Evolutionary conservation across 768 basidiomycete species (phyloP), one percentile per base, ranked within the genome.

Genomic region (Paxillus rubicundulus): DNA sequence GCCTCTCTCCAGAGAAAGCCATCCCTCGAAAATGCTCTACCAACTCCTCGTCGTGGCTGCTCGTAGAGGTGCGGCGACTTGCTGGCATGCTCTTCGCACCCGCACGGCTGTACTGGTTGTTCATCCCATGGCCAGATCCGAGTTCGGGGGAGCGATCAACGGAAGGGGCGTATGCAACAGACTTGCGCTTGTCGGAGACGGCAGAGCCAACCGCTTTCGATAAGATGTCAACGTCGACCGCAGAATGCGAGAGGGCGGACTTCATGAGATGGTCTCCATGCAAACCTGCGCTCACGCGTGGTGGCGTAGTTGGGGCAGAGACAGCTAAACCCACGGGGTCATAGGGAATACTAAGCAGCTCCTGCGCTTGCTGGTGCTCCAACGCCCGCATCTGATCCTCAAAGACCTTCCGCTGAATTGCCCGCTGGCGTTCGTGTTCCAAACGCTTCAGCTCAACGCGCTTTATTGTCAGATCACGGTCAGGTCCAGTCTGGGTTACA

Each of bases 311-410:
- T 16, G 90, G 91, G 5, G 92, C 90, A 3, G 92, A 93, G 49
- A 89, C 87, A 14, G 93, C 92, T 43, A 93, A 70, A 62, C 76
- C 76, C 55, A 73, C 73, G n/a, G 79, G 57, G 55, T 88, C 86
- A 65, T 80, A 82, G 33, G 88, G 87, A 61, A 92, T 79, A 59
- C 70, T 81, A 63, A 94, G 82, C 36, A 93, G 79, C 67, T 93
- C 90, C 58, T 89, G 86, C 12, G 84, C 85, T 72, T 98, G 95
- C 69, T 92, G 86, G 58, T 88, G 86, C 73, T 98, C 94, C 58
- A 98, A 81, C 49, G 80, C 85, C 50, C 88, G 87, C 95, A 97
- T 97, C 73, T 97, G 93, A 62, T 96, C 92, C 72, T 98, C 95
- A 70, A 98, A 98, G 63, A 91, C 72, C 71, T 85, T 88, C 66